A percentile compares a stretch with the other conserved stretches of the same genome.
These are phyloP conservation scores for Cladorrhinum sp. DNA, from an alignment of 2,329 filamentous ascomycete species.

Conservation along the genomic window DNA sequence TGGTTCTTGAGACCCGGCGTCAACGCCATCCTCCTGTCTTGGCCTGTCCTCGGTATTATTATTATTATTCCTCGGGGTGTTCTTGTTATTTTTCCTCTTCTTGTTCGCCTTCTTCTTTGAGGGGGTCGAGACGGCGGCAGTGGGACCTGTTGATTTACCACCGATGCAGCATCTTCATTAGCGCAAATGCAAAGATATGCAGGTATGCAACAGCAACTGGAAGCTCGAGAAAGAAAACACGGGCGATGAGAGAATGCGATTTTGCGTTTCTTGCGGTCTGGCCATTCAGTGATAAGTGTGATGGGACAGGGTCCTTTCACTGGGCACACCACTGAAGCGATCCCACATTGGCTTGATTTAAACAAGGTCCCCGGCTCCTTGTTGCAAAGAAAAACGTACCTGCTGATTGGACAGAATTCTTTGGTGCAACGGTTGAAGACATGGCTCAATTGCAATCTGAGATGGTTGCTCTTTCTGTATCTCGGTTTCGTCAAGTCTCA, in stretches of 20 bases:
- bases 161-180: constrained; percentile 23
- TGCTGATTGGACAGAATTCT: constrained; percentile 29
- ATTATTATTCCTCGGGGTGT: constrained; percentile 56
- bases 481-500: neutral
- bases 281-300: constrained; percentile 4
- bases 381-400: constrained; percentile 24
- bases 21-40: constrained; percentile 25
- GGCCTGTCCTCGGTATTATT: constrained; percentile 47
- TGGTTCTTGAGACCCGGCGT: constrained; percentile 42
- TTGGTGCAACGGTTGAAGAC: constrained; percentile 36
- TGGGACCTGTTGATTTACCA: constrained; percentile 19
- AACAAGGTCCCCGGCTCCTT: neutral
- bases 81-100: constrained; percentile 49
- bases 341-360: constrained; percentile 18
- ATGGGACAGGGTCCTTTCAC: neutral
- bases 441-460: constrained; percentile 32
- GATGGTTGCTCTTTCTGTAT: constrained; percentile 5
- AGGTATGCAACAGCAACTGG: neutral
- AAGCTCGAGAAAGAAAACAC: neutral
- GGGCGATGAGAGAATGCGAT: constrained; percentile 16
- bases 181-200: constrained; percentile 21
- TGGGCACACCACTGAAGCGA: constrained; percentile 10
- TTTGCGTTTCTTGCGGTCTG: constrained; percentile 9
- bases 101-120: constrained; percentile 60
- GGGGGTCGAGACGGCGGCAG: constrained; percentile 22